Evolutionary conservation across 768 basidiomycete genomes (phyloP).

Genomic region (Termitomyces sp.): DNA sequence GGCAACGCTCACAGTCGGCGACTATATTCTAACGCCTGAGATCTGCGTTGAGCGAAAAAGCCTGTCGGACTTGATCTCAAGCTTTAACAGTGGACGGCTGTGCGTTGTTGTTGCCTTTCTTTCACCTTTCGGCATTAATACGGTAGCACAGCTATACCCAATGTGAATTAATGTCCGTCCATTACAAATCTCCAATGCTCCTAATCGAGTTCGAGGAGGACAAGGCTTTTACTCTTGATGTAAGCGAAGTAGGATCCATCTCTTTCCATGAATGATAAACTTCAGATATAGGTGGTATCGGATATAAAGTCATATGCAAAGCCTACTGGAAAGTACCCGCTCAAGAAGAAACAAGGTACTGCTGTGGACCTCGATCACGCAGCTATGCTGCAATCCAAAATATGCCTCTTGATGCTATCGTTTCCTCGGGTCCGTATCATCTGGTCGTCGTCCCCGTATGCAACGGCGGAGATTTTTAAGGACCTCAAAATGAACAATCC

Average conservation of each 20-base stretch:
- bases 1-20: slow-evolving; percentile 89
- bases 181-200: slow-evolving; percentile 91
- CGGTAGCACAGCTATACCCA: slow-evolving; percentile 73
- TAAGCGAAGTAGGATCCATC: slow-evolving; percentile 22
- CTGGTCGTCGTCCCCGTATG: slow-evolving; percentile 96
- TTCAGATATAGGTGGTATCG: slow-evolving; percentile 42
- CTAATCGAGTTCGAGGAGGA: slow-evolving; percentile 98
- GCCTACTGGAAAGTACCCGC: slow-evolving; percentile 49
- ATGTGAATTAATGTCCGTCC: slow-evolving; percentile 93
- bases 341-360: slow-evolving; percentile 40
- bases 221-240: slow-evolving; percentile 90
- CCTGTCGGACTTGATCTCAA: slow-evolving; percentile 84
- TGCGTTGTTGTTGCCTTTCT: slow-evolving; percentile 36
- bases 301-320: slow-evolving; percentile 69
- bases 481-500: slow-evolving; percentile 79
- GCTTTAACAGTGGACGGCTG: slow-evolving; percentile 93
- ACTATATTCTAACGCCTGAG: slow-evolving; percentile 93
- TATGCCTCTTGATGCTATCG: slow-evolving; percentile 82
- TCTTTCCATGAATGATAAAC: background rate
- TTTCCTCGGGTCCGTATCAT: slow-evolving; percentile 93
- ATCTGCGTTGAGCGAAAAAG: slow-evolving; percentile 97
- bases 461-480: slow-evolving; percentile 86
- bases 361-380: slow-evolving; percentile 27
- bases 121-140: background rate
- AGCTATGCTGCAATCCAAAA: slow-evolving; percentile 78